Percentiles rank a stretch among this genome's conserved stretches.
Conservation (phyloP, 2,329 filamentous ascomycete species). For the Trichoderma atroviride region DNA sequence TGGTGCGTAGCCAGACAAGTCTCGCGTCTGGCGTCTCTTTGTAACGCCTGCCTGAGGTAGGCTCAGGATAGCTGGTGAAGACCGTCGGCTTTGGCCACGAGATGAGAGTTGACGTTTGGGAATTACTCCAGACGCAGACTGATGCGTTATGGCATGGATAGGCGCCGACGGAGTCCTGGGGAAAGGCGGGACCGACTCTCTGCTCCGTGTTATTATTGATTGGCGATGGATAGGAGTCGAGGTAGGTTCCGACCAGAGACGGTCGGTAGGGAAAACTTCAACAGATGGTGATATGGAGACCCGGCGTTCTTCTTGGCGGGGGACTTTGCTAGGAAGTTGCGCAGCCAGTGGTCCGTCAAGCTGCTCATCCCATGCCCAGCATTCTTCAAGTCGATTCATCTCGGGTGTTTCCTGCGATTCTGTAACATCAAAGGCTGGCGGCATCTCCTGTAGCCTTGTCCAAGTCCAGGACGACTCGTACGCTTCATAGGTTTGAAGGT, state of each 20-base stretch:
- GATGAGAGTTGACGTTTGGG: slow-evolving; percentile 51
- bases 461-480: slow-evolving; percentile 67
- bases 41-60: slow-evolving; percentile 39
- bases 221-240: slow-evolving; percentile 43
- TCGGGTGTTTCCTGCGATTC: slow-evolving; percentile 56
- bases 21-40: slow-evolving; percentile 56
- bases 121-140: slow-evolving; percentile 43
- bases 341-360: slow-evolving; percentile 61
- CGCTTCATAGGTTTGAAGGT: slow-evolving; percentile 64
- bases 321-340: slow-evolving; percentile 47
- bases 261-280: slow-evolving; percentile 33
- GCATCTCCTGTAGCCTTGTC: slow-evolving; percentile 67
- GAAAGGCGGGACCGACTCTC: slow-evolving; percentile 50
- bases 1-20: slow-evolving; percentile 57
- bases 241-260: slow-evolving; percentile 34
- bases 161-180: slow-evolving; percentile 59
- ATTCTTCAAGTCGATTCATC: slow-evolving; percentile 64
- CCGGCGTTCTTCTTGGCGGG: slow-evolving; percentile 47
- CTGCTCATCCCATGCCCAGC: slow-evolving; percentile 67
- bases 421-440: slow-evolving; percentile 54
- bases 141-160: slow-evolving; percentile 41
- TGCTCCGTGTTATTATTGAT: slow-evolving; percentile 46
- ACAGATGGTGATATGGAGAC: slow-evolving; percentile 49
- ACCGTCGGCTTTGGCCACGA: slow-evolving; percentile 41
- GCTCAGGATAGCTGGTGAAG: slow-evolving; percentile 38